These are phyloP conservation scores for Casaregolazyma lundiana DNA, from an alignment of 1,139 yeast species.

Conservation along the genomic window DNA sequence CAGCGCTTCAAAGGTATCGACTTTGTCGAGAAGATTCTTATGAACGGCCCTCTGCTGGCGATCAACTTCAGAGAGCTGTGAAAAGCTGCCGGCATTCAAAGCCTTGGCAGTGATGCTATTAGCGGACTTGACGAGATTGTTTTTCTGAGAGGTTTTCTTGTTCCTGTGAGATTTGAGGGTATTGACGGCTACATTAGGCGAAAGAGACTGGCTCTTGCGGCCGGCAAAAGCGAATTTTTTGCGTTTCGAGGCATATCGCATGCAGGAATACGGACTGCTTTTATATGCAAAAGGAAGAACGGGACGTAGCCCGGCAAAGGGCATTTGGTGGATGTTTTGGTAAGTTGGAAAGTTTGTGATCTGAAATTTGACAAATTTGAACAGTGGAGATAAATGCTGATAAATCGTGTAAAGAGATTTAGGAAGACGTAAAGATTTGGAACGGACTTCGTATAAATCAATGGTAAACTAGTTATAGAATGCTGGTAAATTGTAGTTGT, in stretches of 20 bases:
- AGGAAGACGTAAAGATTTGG: too few relatives aligned
- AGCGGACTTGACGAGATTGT: constrained; percentile 6
- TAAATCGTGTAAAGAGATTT: too few relatives aligned
- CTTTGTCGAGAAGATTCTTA: constrained; percentile 42
- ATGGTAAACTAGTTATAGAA: too few relatives aligned
- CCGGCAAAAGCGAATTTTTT: constrained; percentile 7
- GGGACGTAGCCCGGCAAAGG: background rate
- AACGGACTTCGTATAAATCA: too few relatives aligned
- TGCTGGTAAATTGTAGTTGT: too few relatives aligned
- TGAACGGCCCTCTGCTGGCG: constrained; percentile 31
- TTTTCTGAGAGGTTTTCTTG: constrained; percentile 4
- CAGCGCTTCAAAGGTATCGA: constrained; percentile 59
- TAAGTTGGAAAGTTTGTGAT: too few relatives aligned
- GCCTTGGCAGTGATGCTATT: constrained; percentile 11
- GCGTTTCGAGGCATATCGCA: background rate
- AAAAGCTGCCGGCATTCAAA: constrained; percentile 24
- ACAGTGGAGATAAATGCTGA: too few relatives aligned
- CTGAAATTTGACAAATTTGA: too few relatives aligned
- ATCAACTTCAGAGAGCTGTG: constrained; percentile 32
- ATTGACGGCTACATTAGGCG: constrained; percentile 20
- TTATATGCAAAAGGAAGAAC: background rate
- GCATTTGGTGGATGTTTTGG: background rate
- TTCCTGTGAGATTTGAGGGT: too few relatives aligned
- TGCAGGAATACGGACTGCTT: background rate
- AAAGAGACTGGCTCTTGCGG: constrained; percentile 17